Evolutionary conservation across 139 green algal species (phyloP).

Genomic region (Chlamydomonas sp.): DNA sequence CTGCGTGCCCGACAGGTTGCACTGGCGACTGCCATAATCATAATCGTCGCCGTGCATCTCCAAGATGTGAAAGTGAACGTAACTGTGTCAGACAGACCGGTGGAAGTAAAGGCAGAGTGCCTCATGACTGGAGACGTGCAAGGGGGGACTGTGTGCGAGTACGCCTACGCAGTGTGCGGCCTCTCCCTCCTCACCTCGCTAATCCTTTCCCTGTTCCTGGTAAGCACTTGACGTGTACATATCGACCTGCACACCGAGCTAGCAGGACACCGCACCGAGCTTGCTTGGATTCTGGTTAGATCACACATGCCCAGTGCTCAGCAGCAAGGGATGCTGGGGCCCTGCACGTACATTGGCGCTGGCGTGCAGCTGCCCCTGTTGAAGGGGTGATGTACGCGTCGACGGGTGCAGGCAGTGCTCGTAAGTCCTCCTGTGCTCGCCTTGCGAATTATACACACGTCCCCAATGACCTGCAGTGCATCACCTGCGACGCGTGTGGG

Average conservation of each 20-base stretch:
- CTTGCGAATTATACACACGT: no score
- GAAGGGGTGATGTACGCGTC: no score
- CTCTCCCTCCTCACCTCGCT: constrained; percentile 3
- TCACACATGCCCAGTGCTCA: no score
- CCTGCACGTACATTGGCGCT: no score
- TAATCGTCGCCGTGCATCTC: neutral
- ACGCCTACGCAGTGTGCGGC: constrained; percentile 6
- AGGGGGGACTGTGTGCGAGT: neutral
- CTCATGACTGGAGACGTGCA: neutral
- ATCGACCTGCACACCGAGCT: no score
- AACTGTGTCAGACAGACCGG: neutral
- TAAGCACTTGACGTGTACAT: neutral
- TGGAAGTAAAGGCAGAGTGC: neutral
- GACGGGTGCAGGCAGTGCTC: no score
- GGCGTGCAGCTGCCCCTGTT: no score
- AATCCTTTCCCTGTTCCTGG: neutral
- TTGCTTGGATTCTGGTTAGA: no score
- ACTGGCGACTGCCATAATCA: constrained; percentile 1
- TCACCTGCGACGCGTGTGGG: constrained; percentile 19
- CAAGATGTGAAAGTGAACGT: neutral
- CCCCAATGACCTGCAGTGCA: constrained; percentile 1
- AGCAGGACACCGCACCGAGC: no score
- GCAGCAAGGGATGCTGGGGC: no score
- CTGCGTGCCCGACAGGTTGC: neutral
- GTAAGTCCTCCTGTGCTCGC: no score